Conservation (phyloP, 139 green algal species). For the Volvox reticuliferus region DNA sequence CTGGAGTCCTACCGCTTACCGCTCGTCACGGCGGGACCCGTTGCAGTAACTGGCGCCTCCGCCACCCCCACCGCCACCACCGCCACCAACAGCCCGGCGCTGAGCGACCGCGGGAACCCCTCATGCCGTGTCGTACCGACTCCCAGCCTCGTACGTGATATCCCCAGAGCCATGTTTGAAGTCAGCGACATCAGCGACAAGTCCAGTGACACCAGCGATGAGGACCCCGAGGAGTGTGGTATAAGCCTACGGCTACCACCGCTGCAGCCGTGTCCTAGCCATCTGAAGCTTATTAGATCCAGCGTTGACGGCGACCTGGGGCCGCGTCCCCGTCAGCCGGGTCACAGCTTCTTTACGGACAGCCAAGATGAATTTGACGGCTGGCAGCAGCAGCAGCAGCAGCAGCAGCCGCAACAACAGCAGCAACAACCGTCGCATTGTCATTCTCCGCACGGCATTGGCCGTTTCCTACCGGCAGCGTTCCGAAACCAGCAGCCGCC, state of each 20-base stretch:
- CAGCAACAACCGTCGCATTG: not conserved
- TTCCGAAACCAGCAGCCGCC: not conserved
- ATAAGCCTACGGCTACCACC: not conserved
- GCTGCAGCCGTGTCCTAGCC: not conserved
- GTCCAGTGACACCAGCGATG: not conserved
- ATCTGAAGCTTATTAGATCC: not conserved
- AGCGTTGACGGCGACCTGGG: not conserved
- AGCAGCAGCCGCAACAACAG: not conserved
- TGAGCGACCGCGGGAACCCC: not conserved
- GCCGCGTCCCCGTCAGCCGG: not conserved
- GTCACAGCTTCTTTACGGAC: slow-evolving; percentile 20
- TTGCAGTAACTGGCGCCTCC: not conserved
- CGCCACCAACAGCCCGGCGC: not conserved
- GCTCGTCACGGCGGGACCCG: not conserved
- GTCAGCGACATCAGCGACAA: not conserved
- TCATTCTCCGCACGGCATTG: not conserved
- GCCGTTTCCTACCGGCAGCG: not conserved
- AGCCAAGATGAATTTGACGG: slow-evolving; percentile 11
- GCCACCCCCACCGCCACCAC: not conserved
- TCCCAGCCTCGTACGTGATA: not conserved
- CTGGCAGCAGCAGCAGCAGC: not conserved
- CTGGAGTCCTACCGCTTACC: not conserved
- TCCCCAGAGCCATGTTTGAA: not conserved
- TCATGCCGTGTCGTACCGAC: not conserved
- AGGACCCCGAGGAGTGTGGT: not conserved